Percentiles rank a stretch among this genome's conserved stretches.
phyloP scores from a whole-genome alignment of 2,329 filamentous ascomycete genomes.

The Beauveria varroae region DNA sequence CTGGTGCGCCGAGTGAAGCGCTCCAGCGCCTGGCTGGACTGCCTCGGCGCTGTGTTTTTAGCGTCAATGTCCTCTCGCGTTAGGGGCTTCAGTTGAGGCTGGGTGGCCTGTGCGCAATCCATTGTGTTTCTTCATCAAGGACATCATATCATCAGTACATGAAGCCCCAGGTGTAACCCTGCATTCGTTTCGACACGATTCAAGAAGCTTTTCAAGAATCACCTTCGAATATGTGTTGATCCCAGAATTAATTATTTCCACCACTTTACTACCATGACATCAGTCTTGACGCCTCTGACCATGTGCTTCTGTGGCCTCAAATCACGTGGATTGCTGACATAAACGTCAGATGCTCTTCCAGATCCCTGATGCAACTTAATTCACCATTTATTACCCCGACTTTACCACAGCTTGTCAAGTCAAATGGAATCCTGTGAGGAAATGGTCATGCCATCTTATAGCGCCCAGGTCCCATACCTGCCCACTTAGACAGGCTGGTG shows the following conservation, averaged over 20 bases:
- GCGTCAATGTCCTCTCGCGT: background rate
- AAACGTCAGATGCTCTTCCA: background rate
- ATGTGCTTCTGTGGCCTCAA: background rate
- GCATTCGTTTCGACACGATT: no score
- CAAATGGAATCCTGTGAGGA: background rate
- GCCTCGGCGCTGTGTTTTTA: background rate
- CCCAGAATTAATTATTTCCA: no score
- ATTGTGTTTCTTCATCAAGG: background rate
- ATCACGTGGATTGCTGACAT: conserved; percentile 5
- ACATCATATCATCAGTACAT: background rate
- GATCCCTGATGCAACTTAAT: background rate
- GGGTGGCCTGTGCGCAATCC: conserved; percentile 3
- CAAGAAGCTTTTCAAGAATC: no score
- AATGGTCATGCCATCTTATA: background rate
- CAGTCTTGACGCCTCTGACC: no score
- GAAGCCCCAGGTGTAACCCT: no score
- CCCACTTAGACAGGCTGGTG: background rate
- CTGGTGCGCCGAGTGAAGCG: background rate
- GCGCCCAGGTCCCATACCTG: background rate
- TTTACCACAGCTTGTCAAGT: background rate
- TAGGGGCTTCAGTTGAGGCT: conserved; percentile 4
- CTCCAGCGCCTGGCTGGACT: conserved; percentile 2
- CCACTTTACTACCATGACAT: no score
- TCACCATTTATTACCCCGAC: background rate
- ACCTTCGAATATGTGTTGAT: no score